Percentiles rank a stretch among this genome's conserved stretches.
Evolutionary conservation across 2,329 filamentous ascomycete genomes (phyloP).

Genomic region (Colletotrichum orchidophilum): DNA sequence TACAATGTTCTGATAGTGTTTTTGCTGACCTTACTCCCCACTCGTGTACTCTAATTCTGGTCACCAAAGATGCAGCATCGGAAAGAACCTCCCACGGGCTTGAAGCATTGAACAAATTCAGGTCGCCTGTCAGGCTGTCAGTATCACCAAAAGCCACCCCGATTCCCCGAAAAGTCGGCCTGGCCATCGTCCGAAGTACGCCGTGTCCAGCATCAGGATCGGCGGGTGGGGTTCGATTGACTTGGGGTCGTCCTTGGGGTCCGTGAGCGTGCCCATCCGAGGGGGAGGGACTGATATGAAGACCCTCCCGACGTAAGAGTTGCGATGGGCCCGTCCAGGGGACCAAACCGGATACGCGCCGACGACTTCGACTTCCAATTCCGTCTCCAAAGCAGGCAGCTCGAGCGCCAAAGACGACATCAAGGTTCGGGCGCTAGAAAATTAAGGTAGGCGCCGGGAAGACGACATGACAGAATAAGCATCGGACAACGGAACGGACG

Average conservation of each 20-base stretch:
- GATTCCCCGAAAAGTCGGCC: not conserved
- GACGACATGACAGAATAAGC: not conserved
- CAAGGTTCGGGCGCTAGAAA: not conserved
- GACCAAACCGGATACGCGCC: slow-evolving; percentile 4
- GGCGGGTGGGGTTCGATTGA: not conserved
- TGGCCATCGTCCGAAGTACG: not conserved
- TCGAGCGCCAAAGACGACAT: not conserved
- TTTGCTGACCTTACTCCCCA: not conserved
- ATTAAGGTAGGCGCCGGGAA: not conserved
- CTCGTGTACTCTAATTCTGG: not conserved
- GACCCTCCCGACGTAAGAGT: slow-evolving; percentile 4
- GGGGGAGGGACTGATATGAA: not conserved
- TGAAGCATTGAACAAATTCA: not conserved
- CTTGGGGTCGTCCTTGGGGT: too few species aligned
- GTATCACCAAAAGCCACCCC: not conserved
- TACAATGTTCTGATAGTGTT: not conserved
- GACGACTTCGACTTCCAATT: not conserved
- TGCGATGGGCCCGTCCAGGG: not conserved
- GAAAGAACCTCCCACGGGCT: not conserved
- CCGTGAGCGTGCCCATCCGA: not conserved
- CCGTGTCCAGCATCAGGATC: not conserved
- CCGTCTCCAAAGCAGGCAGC: not conserved
- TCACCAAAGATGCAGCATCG: not conserved
- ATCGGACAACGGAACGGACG: not conserved
- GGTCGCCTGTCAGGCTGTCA: not conserved